These are phyloP conservation scores for Colletotrichum sidae DNA, from an alignment of 2,329 filamentous ascomycete species.

Conservation along the genomic window DNA sequence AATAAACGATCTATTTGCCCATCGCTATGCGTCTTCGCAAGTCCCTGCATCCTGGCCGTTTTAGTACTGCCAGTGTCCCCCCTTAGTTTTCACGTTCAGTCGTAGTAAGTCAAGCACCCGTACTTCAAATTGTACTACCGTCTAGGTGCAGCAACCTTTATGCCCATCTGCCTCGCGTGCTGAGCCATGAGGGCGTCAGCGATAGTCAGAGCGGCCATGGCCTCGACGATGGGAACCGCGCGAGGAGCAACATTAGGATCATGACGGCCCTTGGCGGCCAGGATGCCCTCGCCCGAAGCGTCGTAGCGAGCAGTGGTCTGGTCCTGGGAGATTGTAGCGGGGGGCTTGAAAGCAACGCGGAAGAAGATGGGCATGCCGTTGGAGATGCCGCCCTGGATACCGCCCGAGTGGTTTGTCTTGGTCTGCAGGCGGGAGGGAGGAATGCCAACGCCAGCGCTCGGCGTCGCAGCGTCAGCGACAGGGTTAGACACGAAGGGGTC, in stretches of 20 bases:
- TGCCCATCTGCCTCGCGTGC: slow-evolving; percentile 64
- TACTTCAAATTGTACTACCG: slow-evolving; percentile 6
- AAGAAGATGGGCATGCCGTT: slow-evolving; percentile 97
- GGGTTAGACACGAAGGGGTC: slow-evolving; percentile 80
- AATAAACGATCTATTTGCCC: too few species aligned
- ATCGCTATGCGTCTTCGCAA: too few species aligned
- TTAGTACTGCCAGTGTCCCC: too few species aligned
- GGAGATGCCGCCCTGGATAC: slow-evolving; percentile 94
- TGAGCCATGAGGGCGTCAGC: slow-evolving; percentile 91
- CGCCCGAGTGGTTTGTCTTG: slow-evolving; percentile 94
- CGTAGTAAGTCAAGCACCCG: too few species aligned
- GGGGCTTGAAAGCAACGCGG: slow-evolving; percentile 92
- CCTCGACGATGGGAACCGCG: slow-evolving; percentile 89
- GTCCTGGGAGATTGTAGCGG: slow-evolving; percentile 91
- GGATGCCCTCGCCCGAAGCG: slow-evolving; percentile 74
- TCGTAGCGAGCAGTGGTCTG: slow-evolving; percentile 87
- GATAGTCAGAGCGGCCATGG: slow-evolving; percentile 88
- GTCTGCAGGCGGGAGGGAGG: slow-evolving; percentile 77
- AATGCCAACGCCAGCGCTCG: slow-evolving; percentile 53
- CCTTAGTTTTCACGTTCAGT: too few species aligned
- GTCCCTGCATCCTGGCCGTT: too few species aligned
- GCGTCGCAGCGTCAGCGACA: slow-evolving; percentile 47
- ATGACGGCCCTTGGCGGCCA: slow-evolving; percentile 93
- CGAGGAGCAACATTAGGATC: slow-evolving; percentile 93
- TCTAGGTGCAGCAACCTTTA: slow-evolving; percentile 41